phyloP scores from a whole-genome alignment of 2,329 filamentous ascomycete genomes.

The Epichloe brachyelytri region DNA sequence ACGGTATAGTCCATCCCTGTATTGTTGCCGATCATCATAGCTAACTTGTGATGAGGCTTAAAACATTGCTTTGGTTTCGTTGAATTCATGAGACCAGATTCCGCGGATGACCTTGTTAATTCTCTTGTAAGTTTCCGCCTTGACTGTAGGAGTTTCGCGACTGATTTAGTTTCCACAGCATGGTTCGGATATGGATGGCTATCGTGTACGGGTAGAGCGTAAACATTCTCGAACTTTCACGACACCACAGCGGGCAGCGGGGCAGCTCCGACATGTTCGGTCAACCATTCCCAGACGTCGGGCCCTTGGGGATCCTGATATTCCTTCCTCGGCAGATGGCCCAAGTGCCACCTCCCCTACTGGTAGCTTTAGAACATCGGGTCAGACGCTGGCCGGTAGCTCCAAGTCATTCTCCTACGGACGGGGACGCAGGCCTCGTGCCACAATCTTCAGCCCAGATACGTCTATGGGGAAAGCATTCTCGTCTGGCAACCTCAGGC shows the following conservation, averaged over 20 bases:
- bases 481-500: slow-evolving; percentile 1
- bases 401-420: slow-evolving; percentile 1
- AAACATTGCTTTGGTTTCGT: slow-evolving; percentile 23
- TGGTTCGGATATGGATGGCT: slow-evolving; percentile 18
- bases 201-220: slow-evolving; percentile 24
- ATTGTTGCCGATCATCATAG: background rate
- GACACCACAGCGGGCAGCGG: slow-evolving; percentile 8
- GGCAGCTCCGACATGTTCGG: slow-evolving; percentile 1
- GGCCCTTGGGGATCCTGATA: background rate
- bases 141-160: background rate
- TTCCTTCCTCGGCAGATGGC: background rate
- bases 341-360: background rate
- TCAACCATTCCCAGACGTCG: slow-evolving; percentile 6
- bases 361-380: background rate
- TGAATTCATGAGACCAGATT: slow-evolving; percentile 25
- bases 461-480: slow-evolving; percentile 1
- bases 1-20: background rate
- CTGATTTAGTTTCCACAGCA: slow-evolving; percentile 16
- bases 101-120: slow-evolving; percentile 23
- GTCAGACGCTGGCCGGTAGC: background rate
- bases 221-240: slow-evolving; percentile 18
- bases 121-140: slow-evolving; percentile 20
- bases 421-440: slow-evolving; percentile 4
- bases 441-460: slow-evolving; percentile 5
- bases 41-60: slow-evolving; percentile 11